Percentiles rank a stretch among this genome's conserved stretches.
These are phyloP conservation scores for Didymella glomerata DNA, from an alignment of 2,329 filamentous ascomycete species.

Conservation along the genomic window DNA sequence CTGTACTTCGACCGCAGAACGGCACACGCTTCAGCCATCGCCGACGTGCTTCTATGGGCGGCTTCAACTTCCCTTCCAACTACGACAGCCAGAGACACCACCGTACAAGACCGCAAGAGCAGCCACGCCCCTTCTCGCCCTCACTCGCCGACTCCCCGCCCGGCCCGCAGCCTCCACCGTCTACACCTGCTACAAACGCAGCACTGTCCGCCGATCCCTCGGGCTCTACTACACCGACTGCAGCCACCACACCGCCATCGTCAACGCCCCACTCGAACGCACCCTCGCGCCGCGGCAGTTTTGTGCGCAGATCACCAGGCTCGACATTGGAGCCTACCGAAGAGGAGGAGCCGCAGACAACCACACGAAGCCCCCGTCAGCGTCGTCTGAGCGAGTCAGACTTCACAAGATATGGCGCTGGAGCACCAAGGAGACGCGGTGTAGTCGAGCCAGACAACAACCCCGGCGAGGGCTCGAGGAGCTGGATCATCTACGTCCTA, in stretches of 20 bases:
- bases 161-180: conserved; percentile 68
- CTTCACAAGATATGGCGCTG: conserved; percentile 68
- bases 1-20: conserved; percentile 62
- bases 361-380: conserved; percentile 57
- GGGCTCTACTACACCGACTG: conserved; percentile 55
- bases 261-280: conserved; percentile 47
- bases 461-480: conserved; percentile 66
- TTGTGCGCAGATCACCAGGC: conserved; percentile 51
- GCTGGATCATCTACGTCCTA: conserved; percentile 77
- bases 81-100: conserved; percentile 64
- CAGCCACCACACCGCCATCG: conserved; percentile 43
- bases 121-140: conserved; percentile 52
- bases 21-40: conserved; percentile 63
- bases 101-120: conserved; percentile 52
- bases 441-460: conserved; percentile 66
- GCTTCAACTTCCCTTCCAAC: conserved; percentile 59
- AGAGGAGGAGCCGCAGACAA: conserved; percentile 52
- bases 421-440: conserved; percentile 69
- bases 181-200: conserved; percentile 66
- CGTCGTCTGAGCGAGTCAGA: conserved; percentile 68
- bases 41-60: conserved; percentile 63
- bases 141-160: conserved; percentile 64
- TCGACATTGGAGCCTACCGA: conserved; percentile 55
- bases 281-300: conserved; percentile 52
- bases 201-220: conserved; percentile 64